Evolutionary conservation across 108 stramenopile species (phyloP).

Genomic region (Cyclotella atomus): DNA sequence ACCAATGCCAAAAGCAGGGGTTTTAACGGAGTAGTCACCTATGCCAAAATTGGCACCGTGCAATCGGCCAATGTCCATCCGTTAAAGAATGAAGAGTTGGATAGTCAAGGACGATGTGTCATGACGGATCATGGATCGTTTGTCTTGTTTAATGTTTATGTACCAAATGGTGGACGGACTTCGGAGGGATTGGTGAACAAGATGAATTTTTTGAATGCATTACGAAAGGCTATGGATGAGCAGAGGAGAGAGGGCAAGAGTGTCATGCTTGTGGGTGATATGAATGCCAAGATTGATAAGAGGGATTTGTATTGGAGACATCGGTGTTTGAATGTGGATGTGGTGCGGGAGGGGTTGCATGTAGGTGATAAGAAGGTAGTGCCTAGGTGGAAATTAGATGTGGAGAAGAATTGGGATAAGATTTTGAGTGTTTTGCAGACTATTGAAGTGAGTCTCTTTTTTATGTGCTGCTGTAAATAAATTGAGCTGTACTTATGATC

Average conservation of each 20-base stretch:
- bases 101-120: conserved; percentile 87
- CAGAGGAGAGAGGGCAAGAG: conserved; percentile 64
- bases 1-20: conserved; percentile 63
- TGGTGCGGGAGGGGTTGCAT: conserved; percentile 35
- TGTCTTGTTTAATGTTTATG: conserved; percentile 92
- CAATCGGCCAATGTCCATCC: conserved; percentile 60
- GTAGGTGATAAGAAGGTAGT: conserved; percentile 4
- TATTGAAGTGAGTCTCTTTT: conserved; percentile 40
- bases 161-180: conserved; percentile 62
- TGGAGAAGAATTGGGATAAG: conserved; percentile 63
- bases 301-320: conserved; percentile 74
- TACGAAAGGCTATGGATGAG: conserved; percentile 70
- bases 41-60: conserved; percentile 63
- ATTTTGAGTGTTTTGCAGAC: conserved; percentile 60
- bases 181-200: conserved; percentile 62
- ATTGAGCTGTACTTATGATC: neutral
- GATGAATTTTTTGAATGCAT: conserved; percentile 85
- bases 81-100: conserved; percentile 67
- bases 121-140: conserved; percentile 92
- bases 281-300: conserved; percentile 75
- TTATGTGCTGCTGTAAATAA: neutral
- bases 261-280: conserved; percentile 89
- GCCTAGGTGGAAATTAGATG: conserved; percentile 72
- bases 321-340: conserved; percentile 60
- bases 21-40: conserved; percentile 92